Percentiles rank a stretch among this genome's conserved stretches.
phyloP scores from a whole-genome alignment of 352 stramenopile genomes.

The Phytopythium kandeliae region DNA sequence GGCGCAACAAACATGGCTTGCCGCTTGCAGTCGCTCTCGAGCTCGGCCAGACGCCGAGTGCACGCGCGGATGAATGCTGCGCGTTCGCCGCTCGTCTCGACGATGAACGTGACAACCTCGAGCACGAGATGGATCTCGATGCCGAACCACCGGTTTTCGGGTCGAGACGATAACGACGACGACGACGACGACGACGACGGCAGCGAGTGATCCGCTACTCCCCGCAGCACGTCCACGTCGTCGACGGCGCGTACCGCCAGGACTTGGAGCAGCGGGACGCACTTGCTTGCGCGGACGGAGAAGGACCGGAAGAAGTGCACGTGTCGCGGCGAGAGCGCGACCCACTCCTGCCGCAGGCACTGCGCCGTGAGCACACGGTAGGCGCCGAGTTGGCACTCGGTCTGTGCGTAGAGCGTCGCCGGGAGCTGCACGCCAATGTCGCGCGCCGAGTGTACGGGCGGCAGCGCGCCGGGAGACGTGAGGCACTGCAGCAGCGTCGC shows the following conservation, averaged over 20 bases:
- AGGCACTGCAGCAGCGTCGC: conserved; percentile 59
- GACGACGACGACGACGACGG: no score
- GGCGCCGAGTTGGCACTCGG: conserved; percentile 51
- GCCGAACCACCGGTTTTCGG: conserved; percentile 41
- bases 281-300: conserved; percentile 33
- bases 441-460: conserved; percentile 31
- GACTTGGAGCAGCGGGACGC: conserved; percentile 37
- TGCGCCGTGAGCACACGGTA: conserved; percentile 48
- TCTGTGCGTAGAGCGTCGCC: conserved; percentile 40
- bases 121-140: conserved; percentile 49
- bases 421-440: conserved; percentile 59
- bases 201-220: not conserved
- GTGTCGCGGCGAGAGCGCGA: conserved; percentile 44
- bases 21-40: conserved; percentile 3
- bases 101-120: conserved; percentile 54
- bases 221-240: conserved; percentile 20
- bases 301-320: conserved; percentile 72
- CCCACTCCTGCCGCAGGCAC: conserved; percentile 71
- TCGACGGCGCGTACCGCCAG: conserved; percentile 34
- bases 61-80: conserved; percentile 21
- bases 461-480: conserved; percentile 38
- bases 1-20: conserved; percentile 11
- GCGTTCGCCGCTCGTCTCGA: conserved; percentile 31
- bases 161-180: no score
- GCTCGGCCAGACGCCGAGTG: conserved; percentile 18